phyloP scores from a whole-genome alignment of 2,329 filamentous ascomycete species.

The Chrysoporthe cubensis region DNA sequence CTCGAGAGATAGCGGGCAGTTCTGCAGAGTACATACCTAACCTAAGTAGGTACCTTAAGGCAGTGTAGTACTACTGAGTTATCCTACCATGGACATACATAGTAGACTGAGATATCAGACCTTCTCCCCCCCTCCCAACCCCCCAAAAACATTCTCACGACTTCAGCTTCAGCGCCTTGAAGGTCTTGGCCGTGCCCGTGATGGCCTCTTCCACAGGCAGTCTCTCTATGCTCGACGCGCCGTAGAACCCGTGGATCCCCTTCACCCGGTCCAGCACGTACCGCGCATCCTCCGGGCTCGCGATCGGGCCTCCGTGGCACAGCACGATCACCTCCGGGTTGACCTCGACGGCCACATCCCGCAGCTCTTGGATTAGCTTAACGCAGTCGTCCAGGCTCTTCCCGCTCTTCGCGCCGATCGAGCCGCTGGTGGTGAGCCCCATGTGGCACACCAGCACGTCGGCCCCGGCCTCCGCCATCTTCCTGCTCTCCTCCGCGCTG shows the following conservation, averaged over 20 bases:
- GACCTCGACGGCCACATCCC: slow-evolving; percentile 60
- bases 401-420: slow-evolving; percentile 65
- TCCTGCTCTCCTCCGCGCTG: slow-evolving; percentile 60
- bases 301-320: slow-evolving; percentile 74
- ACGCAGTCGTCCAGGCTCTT: slow-evolving; percentile 69
- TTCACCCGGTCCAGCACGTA: slow-evolving; percentile 64
- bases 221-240: slow-evolving; percentile 71
- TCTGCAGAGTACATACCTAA: not conserved
- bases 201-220: slow-evolving; percentile 71
- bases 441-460: slow-evolving; percentile 72
- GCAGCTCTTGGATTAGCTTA: slow-evolving; percentile 63
- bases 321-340: slow-evolving; percentile 65
- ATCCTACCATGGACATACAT: too few relatives aligned
- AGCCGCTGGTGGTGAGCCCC: slow-evolving; percentile 65
- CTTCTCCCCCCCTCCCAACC: not conserved
- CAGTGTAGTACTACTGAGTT: too few relatives aligned
- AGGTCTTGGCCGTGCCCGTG: slow-evolving; percentile 45
- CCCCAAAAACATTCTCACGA: slow-evolving; percentile 6
- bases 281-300: slow-evolving; percentile 63
- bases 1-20: not conserved
- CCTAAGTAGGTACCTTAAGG: not conserved
- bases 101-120: too few relatives aligned
- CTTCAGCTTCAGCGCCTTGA: slow-evolving; percentile 35
- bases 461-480: slow-evolving; percentile 67
- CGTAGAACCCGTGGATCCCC: slow-evolving; percentile 73